Percentiles rank a stretch among this genome's conserved stretches.
These are phyloP conservation scores for Skeletonema menzelii DNA, from an alignment of 108 stramenopile species.

Conservation along the genomic window DNA sequence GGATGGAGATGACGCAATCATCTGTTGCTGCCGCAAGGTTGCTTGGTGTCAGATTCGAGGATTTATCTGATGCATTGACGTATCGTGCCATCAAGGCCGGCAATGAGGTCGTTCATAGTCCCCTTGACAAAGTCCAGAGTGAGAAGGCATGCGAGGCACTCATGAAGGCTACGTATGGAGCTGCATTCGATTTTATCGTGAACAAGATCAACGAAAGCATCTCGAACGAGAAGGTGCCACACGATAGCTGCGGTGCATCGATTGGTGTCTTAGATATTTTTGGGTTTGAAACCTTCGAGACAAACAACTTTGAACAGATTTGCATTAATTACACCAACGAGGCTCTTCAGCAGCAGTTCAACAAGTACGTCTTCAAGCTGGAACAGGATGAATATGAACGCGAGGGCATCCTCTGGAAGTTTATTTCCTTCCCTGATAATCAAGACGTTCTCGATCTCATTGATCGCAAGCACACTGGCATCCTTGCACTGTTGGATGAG, in stretches of 20 bases:
- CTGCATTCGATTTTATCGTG: slow-evolving; percentile 92
- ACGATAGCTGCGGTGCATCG: slow-evolving; percentile 51
- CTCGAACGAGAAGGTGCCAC: slow-evolving; percentile 21
- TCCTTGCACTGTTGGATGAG: slow-evolving; percentile 92
- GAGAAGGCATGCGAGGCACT: slow-evolving; percentile 90
- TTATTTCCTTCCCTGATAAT: slow-evolving; percentile 96
- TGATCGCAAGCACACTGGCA: slow-evolving; percentile 89
- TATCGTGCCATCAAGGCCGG: slow-evolving; percentile 76
- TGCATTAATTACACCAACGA: slow-evolving; percentile 99
- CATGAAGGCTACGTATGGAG: slow-evolving; percentile 93
- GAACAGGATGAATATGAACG: slow-evolving; percentile 96
- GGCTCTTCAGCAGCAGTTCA: slow-evolving; percentile 98
- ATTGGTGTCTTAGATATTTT: slow-evolving; percentile 97
- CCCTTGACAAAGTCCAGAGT: slow-evolving; percentile 75
- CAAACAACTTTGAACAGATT: slow-evolving; percentile 93
- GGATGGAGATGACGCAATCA: slow-evolving; percentile 65
- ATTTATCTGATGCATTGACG: slow-evolving; percentile 80
- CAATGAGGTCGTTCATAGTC: slow-evolving; percentile 71
- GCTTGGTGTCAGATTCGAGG: slow-evolving; percentile 72
- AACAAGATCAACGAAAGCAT: slow-evolving; percentile 82
- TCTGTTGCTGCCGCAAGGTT: slow-evolving; percentile 70
- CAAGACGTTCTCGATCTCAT: slow-evolving; percentile 96
- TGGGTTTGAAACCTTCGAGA: slow-evolving; percentile 94
- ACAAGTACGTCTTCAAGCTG: slow-evolving; percentile 95
- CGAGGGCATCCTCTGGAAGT: slow-evolving; percentile 92